Evolutionary conservation across 148 eudicot genomes (phyloP).

Genomic region (Tetragonia tetragonoides): DNA sequence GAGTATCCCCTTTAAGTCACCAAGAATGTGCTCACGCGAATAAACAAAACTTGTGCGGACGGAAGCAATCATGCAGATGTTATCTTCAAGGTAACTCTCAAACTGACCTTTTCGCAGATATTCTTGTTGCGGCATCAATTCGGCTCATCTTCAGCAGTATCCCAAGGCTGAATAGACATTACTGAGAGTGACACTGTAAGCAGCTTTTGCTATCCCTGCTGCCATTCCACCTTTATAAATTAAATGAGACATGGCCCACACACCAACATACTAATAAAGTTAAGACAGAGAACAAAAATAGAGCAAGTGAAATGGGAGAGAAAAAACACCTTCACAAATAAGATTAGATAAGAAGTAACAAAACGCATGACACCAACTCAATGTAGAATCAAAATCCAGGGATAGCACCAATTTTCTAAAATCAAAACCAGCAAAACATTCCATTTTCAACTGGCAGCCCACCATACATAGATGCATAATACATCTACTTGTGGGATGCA

Average conservation of each 20-base stretch:
- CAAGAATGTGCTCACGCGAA: constrained; percentile 31
- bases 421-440: background rate
- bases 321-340: background rate
- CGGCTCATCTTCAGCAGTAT: constrained; percentile 46
- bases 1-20: constrained; percentile 27
- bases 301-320: background rate
- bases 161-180: constrained; percentile 28
- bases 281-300: constrained; percentile 16
- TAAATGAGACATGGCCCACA: constrained; percentile 23
- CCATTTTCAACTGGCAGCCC: background rate
- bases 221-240: constrained; percentile 31
- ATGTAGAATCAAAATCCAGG: background rate
- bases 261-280: constrained; percentile 13
- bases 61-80: constrained; percentile 42
- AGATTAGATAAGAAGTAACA: background rate
- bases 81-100: constrained; percentile 39
- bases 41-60: constrained; percentile 33
- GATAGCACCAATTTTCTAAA: background rate
- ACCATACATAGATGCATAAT: background rate
- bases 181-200: constrained; percentile 33
- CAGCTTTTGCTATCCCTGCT: constrained; percentile 29
- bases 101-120: constrained; percentile 38
- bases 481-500: constrained; percentile 1
- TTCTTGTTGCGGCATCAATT: constrained; percentile 48
- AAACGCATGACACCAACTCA: background rate